A percentile compares a stretch with the other conserved stretches of the same genome.
Evolutionary conservation across 352 stramenopile genomes (phyloP).

Genomic region (Phytophthora citricola): DNA sequence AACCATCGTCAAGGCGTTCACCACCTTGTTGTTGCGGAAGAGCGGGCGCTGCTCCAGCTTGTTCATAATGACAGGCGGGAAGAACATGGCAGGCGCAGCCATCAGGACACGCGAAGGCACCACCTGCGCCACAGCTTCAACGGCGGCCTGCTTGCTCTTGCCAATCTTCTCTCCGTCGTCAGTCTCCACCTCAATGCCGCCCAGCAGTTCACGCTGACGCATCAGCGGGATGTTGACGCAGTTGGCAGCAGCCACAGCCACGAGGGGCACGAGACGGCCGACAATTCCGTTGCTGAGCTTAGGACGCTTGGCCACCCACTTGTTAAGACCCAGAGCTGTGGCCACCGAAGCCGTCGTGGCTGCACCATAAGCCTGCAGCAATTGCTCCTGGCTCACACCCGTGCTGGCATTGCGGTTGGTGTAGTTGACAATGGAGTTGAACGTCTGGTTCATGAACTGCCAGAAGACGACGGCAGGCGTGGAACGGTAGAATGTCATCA

Average conservation of each 20-base stretch:
- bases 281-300: conserved; percentile 69
- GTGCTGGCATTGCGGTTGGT: conserved; percentile 93
- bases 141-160: conserved; percentile 73
- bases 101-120: conserved; percentile 88
- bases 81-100: conserved; percentile 86
- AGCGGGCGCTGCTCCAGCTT: conserved; percentile 65
- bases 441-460: conserved; percentile 93
- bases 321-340: conserved; percentile 82
- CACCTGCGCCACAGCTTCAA: conserved; percentile 83
- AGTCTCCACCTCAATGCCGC: conserved; percentile 84
- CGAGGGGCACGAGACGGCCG: conserved; percentile 77
- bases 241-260: conserved; percentile 87
- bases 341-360: conserved; percentile 84
- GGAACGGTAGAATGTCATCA: conserved; percentile 89
- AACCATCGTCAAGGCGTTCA: conserved; percentile 77
- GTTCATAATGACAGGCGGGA: conserved; percentile 89
- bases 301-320: conserved; percentile 66
- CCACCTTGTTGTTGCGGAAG: conserved; percentile 68
- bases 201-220: conserved; percentile 86
- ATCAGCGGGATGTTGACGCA: conserved; percentile 93
- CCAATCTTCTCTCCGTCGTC: conserved; percentile 65
- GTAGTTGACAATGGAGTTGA: conserved; percentile 94
- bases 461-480: conserved; percentile 87
- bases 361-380: conserved; percentile 81
- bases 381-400: conserved; percentile 78